A percentile compares a stretch with the other conserved stretches of the same genome.
These are phyloP conservation scores for Saccharomyces mikatae DNA, from an alignment of 805 yeast genomes.

Conservation along the genomic window DNA sequence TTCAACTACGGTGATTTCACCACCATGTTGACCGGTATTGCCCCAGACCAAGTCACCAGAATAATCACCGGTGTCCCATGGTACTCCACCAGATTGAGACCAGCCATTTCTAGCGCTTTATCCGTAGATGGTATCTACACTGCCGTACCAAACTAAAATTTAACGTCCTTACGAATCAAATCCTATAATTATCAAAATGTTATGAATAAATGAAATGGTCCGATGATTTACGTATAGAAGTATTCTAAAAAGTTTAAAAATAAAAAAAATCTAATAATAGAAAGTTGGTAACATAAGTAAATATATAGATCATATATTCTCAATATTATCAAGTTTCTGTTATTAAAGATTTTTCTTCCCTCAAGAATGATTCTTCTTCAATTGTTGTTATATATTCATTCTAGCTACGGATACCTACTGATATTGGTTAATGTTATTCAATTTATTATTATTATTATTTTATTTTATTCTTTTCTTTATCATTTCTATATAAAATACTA, in stretches of 20 bases:
- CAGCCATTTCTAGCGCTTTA: background rate
- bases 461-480: background rate
- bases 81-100: background rate
- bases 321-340: background rate
- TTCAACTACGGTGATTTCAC: background rate
- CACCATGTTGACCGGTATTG: background rate
- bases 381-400: too few relatives aligned
- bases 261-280: background rate
- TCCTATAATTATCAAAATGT: background rate
- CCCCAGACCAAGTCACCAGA: background rate
- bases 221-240: background rate
- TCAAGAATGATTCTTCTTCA: too few relatives aligned
- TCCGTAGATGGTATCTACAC: background rate
- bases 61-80: background rate
- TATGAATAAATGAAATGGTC: background rate
- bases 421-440: background rate
- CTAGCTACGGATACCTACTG: too few relatives aligned
- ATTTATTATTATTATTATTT: background rate
- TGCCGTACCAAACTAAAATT: background rate
- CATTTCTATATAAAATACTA: background rate
- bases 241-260: background rate
- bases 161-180: background rate
- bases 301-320: background rate
- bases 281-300: background rate
- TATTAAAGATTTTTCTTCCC: background rate